Conservation (phyloP, 192 early-diverging fungal genomes). For the Entomortierella chlamydospora region DNA sequence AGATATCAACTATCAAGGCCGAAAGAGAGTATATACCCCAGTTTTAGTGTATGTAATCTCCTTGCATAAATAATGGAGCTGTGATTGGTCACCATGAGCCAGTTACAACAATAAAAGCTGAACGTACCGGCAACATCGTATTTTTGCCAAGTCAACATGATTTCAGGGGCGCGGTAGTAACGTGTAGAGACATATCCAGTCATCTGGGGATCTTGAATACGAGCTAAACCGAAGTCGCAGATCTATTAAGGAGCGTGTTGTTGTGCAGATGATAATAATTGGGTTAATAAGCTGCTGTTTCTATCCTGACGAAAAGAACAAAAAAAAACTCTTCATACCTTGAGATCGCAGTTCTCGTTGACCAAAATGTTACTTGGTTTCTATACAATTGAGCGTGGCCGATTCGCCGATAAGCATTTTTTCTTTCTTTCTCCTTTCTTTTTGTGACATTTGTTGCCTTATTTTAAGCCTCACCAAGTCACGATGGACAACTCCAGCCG, state of each 20-base stretch:
- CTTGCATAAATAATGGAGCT: no score
- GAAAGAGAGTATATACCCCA: no score
- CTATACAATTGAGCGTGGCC: slow-evolving; percentile 5
- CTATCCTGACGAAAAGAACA: no score
- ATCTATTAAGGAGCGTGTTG: slow-evolving; percentile 73
- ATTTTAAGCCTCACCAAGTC: slow-evolving; percentile 73
- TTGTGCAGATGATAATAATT: no score
- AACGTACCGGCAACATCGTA: slow-evolving; percentile 88
- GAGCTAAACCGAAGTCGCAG: slow-evolving; percentile 95
- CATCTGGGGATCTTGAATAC: slow-evolving; percentile 96
- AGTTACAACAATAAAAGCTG: no score
- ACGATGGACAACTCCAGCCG: slow-evolving; percentile 94
- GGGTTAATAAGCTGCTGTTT: no score
- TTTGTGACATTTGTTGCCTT: no score
- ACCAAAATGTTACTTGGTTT: slow-evolving; percentile 94
- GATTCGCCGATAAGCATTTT: neutral
- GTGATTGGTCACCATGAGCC: no score
- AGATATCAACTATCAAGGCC: slow-evolving; percentile 80
- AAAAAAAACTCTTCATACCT: slow-evolving; percentile 50
- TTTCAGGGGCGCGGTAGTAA: slow-evolving; percentile 98
- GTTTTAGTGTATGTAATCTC: no score
- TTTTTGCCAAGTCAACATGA: slow-evolving; percentile 99
- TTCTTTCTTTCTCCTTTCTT: no score
- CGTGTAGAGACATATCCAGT: slow-evolving; percentile 99
- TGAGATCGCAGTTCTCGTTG: slow-evolving; percentile 98